Evolutionary conservation across 2,329 filamentous ascomycete species (phyloP).

Genomic region (Phialocephala sp.): DNA sequence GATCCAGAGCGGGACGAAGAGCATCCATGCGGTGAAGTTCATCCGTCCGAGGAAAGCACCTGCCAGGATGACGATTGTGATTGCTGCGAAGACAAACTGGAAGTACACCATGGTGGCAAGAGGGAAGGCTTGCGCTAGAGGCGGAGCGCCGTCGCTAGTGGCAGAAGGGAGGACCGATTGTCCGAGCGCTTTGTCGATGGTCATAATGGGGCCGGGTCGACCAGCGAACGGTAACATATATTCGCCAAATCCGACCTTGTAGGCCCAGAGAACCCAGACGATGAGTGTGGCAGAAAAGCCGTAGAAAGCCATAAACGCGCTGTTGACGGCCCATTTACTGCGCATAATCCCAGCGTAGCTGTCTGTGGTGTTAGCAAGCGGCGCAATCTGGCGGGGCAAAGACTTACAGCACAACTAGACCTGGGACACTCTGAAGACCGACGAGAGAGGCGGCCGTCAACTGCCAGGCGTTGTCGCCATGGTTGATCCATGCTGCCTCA

Average conservation of each 20-base stretch:
- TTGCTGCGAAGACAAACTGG: slow-evolving; percentile 59
- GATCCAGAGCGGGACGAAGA: slow-evolving; percentile 58
- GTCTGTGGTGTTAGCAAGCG: not conserved
- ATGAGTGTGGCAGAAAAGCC: slow-evolving; percentile 55
- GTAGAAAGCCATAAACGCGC: slow-evolving; percentile 58
- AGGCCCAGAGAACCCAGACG: slow-evolving; percentile 56
- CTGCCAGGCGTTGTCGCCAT: slow-evolving; percentile 59
- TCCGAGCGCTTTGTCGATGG: slow-evolving; percentile 50
- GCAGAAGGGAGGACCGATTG: slow-evolving; percentile 52
- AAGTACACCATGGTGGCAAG: slow-evolving; percentile 58
- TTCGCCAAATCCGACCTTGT: slow-evolving; percentile 54
- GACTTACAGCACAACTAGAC: slow-evolving; percentile 50
- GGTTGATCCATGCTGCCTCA: slow-evolving; percentile 44
- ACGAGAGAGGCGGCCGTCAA: slow-evolving; percentile 56
- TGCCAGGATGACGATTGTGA: slow-evolving; percentile 54
- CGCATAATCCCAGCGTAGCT: slow-evolving; percentile 54
- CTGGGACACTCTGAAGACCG: slow-evolving; percentile 55
- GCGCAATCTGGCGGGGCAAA: not conserved
- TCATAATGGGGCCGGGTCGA: slow-evolving; percentile 51
- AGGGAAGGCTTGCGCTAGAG: slow-evolving; percentile 47
- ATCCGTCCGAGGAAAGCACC: slow-evolving; percentile 54
- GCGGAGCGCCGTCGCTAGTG: slow-evolving; percentile 31
- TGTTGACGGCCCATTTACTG: slow-evolving; percentile 56
- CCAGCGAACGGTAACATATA: slow-evolving; percentile 58
- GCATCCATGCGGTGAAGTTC: slow-evolving; percentile 58